These are phyloP conservation scores for Candida montana DNA, from an alignment of 805 yeast species.

Conservation along the genomic window DNA sequence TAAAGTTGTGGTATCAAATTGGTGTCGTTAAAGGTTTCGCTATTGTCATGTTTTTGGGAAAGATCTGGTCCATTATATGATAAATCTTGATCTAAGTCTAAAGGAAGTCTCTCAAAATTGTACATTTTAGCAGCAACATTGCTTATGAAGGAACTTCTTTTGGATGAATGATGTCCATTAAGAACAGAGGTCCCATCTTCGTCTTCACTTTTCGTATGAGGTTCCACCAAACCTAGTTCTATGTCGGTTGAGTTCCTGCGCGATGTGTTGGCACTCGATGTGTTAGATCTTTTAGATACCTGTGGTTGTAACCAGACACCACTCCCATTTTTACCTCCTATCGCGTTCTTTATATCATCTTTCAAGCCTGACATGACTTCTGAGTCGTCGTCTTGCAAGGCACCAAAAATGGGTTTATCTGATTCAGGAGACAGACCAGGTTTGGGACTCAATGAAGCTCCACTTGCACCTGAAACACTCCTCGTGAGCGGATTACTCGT, in stretches of 20 bases:
- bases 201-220: background rate
- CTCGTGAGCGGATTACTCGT: background rate
- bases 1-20: constrained; percentile 26
- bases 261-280: background rate
- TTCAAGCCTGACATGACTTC: constrained; percentile 13
- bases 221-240: constrained; percentile 1
- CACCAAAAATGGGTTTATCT: constrained; percentile 9
- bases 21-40: background rate
- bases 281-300: background rate
- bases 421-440: background rate
- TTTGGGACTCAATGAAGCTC: constrained; percentile 6
- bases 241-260: constrained; percentile 3
- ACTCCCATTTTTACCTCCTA: constrained; percentile 9
- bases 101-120: too few relatives aligned
- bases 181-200: too few relatives aligned
- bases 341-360: constrained; percentile 18
- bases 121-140: too few relatives aligned
- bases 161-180: too few relatives aligned
- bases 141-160: too few relatives aligned
- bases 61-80: background rate
- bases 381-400: constrained; percentile 9
- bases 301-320: constrained; percentile 19
- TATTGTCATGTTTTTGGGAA: too few relatives aligned
- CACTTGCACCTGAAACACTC: constrained; percentile 1
- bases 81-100: background rate